Base-by-base conservation (phyloP, 257 asterid species). In the Verbascum thapsus region DNA sequence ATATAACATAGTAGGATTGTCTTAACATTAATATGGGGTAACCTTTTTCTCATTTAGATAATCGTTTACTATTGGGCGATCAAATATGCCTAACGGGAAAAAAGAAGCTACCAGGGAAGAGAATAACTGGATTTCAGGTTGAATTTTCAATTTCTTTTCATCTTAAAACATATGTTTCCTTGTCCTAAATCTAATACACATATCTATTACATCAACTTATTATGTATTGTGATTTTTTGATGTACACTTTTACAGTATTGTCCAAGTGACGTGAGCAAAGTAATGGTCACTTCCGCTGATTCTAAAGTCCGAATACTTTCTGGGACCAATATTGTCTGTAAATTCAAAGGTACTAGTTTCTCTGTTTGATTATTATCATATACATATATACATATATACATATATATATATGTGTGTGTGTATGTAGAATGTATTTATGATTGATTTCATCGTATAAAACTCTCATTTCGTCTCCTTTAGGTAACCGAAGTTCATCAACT, bases 111-210 rank as follows among this genome's bases (percentile, higher is more conserved):
- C 53, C 86, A 48, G 86, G 84, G 68, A 91, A 81, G 75, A 81
- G 86, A 78, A 83, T 91, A 53, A 87, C 87, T 38, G 98, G 98
- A 71, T 85, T 91, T 77, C 91, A 88, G 98, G 98, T 90, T 12
- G 7, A 20, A 26, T 18, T 64, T 41, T 18, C 23, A 8, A 18
- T 37, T 5, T 10, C 0, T 0, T 43, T 11, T 53, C 11, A 26
- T 61, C n/a, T 10, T 48, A n/a, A n/a, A n/a, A 16, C 47, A 19
- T 34, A 30, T 22, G 10, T 10, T 58, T 49, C n/a, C 6, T 38
- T 32, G 26, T 59, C 54, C 23, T 44, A 3, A 7, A 39, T n/a
- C n/a, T n/a, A n/a, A n/a, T n/a, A 39, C 17, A 35, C n/a, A n/a
- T n/a, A n/a, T n/a, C n/a, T n/a, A 22, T 38, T 54, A 38, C 11